These are phyloP conservation scores for Phaffomyces antillensis DNA, from an alignment of 805 yeast genomes.

Conservation along the genomic window DNA sequence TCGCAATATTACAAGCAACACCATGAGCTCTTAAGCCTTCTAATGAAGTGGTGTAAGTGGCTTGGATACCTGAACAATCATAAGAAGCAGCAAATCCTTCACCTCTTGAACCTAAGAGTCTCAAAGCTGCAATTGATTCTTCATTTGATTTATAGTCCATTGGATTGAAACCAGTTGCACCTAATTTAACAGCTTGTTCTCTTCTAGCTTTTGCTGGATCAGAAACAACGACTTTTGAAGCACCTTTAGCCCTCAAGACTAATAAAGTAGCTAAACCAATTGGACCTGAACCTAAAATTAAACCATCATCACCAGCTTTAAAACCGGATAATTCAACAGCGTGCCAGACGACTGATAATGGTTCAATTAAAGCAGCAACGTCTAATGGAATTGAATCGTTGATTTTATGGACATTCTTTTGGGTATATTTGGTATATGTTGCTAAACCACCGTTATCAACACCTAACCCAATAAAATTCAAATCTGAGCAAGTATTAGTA, in stretches of 20 bases:
- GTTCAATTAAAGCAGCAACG: conserved; percentile 53
- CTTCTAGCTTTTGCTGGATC: conserved; percentile 58
- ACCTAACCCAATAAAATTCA: conserved; percentile 44
- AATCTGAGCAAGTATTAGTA: conserved; percentile 38
- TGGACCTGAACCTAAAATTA: conserved; percentile 59
- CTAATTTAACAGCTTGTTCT: conserved; percentile 44
- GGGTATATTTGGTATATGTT: conserved; percentile 35
- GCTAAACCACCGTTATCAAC: conserved; percentile 42
- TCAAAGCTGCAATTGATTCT: conserved; percentile 27
- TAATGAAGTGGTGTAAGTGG: conserved; percentile 35
- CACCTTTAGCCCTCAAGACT: conserved; percentile 43
- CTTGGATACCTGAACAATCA: conserved; percentile 48
- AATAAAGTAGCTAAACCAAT: conserved; percentile 55
- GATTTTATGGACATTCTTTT: conserved; percentile 34
- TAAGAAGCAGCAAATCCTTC: conserved; percentile 44
- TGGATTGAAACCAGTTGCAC: conserved; percentile 41
- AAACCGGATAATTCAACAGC: conserved; percentile 42
- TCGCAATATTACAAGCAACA: conserved; percentile 40
- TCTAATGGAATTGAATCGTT: conserved; percentile 37
- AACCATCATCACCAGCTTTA: conserved; percentile 36
- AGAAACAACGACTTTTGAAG: conserved; percentile 43
- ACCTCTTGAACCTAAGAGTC: conserved; percentile 30
- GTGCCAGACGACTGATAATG: conserved; percentile 54
- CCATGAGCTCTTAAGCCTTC: conserved; percentile 36
- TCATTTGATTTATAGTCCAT: conserved; percentile 21